Conservation (phyloP, 2,329 filamentous ascomycete genomes). For the Pestalotiopsis sp. region DNA sequence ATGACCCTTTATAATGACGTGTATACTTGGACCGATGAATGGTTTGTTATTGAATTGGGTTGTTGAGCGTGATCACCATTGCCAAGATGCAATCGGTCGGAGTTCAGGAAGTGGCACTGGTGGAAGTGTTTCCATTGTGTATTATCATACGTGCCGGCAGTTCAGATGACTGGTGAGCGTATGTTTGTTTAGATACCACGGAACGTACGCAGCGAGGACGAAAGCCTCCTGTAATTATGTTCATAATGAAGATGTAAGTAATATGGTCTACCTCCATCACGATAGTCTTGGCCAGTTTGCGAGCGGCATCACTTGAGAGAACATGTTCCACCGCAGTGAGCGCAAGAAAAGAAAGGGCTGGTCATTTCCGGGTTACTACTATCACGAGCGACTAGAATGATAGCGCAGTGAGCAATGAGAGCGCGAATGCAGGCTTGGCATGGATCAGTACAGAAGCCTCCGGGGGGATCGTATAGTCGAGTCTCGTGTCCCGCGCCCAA, state of each 20-base stretch:
- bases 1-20: neutral
- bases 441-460: no score
- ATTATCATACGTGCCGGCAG: neutral
- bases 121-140: neutral
- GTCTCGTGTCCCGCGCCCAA: neutral
- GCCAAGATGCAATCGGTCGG: neutral
- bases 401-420: no score
- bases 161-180: neutral
- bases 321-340: neutral
- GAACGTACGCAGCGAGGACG: neutral
- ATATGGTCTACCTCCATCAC: neutral
- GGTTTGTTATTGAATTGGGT: neutral
- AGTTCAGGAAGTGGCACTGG: neutral
- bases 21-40: neutral
- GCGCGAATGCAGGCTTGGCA: no score
- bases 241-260: neutral
- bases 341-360: no score
- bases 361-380: no score
- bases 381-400: no score
- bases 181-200: neutral
- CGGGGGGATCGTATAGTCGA: neutral
- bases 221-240: neutral
- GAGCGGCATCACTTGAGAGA: neutral
- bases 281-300: neutral
- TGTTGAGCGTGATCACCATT: neutral